A percentile compares a stretch with the other conserved stretches of the same genome.
phyloP scores from a whole-genome alignment of 2,329 filamentous ascomycete genomes.

The Cytospora piceae region DNA sequence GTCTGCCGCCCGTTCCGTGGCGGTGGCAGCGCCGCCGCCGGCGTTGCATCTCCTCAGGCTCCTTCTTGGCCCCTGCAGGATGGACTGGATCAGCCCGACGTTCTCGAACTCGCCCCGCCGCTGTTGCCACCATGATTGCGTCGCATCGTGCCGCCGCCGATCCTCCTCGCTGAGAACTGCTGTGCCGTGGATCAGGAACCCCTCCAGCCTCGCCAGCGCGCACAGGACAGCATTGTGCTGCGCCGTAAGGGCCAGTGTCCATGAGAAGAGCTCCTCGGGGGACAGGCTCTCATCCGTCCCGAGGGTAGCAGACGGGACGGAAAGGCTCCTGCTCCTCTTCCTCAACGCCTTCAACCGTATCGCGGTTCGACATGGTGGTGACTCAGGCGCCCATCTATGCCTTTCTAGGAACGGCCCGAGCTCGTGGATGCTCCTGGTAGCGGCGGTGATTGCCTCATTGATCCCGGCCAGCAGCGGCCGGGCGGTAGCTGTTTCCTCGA shows the following conservation, averaged over 20 bases:
- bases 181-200: constrained; percentile 22
- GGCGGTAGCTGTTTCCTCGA: constrained; percentile 14
- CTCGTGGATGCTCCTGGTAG: constrained; percentile 25
- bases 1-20: background rate
- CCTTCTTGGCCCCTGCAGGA: constrained; percentile 22
- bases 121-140: constrained; percentile 28
- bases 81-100: constrained; percentile 26
- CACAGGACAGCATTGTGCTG: constrained; percentile 25
- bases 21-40: background rate
- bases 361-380: background rate
- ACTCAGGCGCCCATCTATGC: constrained; percentile 21
- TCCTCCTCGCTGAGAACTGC: constrained; percentile 27
- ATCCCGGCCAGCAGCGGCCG: constrained; percentile 22
- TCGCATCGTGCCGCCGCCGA: constrained; percentile 19
- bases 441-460: constrained; percentile 28
- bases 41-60: background rate
- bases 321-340: constrained; percentile 19
- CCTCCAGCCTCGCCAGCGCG: constrained; percentile 21
- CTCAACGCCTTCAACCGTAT: constrained; percentile 18
- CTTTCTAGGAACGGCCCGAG: constrained; percentile 29
- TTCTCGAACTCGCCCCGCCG: constrained; percentile 27
- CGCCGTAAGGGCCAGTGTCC: constrained; percentile 27
- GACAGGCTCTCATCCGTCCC: background rate
- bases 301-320: background rate
- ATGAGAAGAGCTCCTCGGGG: constrained; percentile 26